These are phyloP conservation scores for Plasmodium gaboni DNA, from an alignment of 169 alveolate species.

Conservation along the genomic window DNA sequence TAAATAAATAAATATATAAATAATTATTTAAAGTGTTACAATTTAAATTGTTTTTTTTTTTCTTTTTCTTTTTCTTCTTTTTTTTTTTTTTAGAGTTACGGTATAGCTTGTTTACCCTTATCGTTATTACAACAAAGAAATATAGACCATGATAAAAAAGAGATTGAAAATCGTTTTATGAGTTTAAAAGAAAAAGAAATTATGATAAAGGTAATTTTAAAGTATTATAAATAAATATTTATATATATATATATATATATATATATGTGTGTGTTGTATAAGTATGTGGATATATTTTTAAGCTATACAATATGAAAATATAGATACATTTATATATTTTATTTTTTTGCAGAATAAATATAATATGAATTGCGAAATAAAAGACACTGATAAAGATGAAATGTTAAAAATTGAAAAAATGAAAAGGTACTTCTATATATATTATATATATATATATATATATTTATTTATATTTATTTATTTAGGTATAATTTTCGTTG, in stretches of 20 bases:
- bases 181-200: slow-evolving; percentile 62
- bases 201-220: slow-evolving; percentile 34
- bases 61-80: not conserved
- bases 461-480: not conserved
- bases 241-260: not conserved
- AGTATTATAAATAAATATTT: not conserved
- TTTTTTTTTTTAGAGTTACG: slow-evolving; percentile 38
- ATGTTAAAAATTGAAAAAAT: slow-evolving; percentile 43
- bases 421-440: slow-evolving; percentile 41
- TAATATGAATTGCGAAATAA: slow-evolving; percentile 24
- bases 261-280: not conserved
- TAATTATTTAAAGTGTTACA: not conserved
- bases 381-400: slow-evolving; percentile 28
- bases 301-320: not conserved
- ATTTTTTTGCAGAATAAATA: slow-evolving; percentile 31
- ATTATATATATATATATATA: not conserved
- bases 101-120: slow-evolving; percentile 65
- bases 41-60: not conserved
- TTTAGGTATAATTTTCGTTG: not conserved
- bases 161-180: slow-evolving; percentile 49
- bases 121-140: slow-evolving; percentile 48
- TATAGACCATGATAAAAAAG: slow-evolving; percentile 37
- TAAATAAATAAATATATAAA: not conserved
- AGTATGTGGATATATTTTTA: not conserved
- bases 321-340: not conserved